Evolutionary conservation across 495 filamentous ascomycete species (phyloP), one percentile per base, ranked within the genome.

Genomic region (Podospora pseudocomata): DNA sequence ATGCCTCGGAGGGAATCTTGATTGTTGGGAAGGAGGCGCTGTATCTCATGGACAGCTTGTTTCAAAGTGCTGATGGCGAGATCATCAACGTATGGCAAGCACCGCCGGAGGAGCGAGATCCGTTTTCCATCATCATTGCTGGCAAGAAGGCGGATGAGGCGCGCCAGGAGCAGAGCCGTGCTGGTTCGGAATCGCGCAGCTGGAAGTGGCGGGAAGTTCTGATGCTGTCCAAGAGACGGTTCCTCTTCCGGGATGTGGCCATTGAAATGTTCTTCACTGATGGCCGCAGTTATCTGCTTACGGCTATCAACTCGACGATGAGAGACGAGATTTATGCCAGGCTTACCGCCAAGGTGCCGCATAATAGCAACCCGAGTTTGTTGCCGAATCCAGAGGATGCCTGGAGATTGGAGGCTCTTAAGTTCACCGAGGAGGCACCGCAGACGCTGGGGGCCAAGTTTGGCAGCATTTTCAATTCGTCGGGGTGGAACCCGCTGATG

Each of bases 241-340:
- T 97, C 78, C 82, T 99, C 1, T 97, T 97, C 78, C 90, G 95
- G 27, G 95, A 98, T 75, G 95, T 98, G 53, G 93, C 91, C 0
- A 87, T 98, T 32, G 95, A 99, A 75, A 84, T 97, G 2, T 99
- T 99, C 82, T 99, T 99, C 76, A 90, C 92, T 0, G 96, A 99
- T 80, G 95, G 95, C 13, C 88, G 92, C 58, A 99, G 96, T 79
- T 99, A 97, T 76, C 84, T 99, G 28, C 78, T 99, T 34, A 97
- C 93, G 0, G 89, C 92, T 2, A 89, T 91, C 57, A 91, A 90
- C 44, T 83, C 88, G 0, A 76, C 80, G 53, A 83, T 87, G 67
- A 86, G 96, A 73, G 91, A 98, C 77, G 90, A 91, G 56, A 82
- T 99, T 13, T 91, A 89, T 71, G 83, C 83, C 23, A 90, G 88